These are phyloP conservation scores for Fusarium sp. DNA, from an alignment of 2,329 filamentous ascomycete genomes.

Conservation along the genomic window DNA sequence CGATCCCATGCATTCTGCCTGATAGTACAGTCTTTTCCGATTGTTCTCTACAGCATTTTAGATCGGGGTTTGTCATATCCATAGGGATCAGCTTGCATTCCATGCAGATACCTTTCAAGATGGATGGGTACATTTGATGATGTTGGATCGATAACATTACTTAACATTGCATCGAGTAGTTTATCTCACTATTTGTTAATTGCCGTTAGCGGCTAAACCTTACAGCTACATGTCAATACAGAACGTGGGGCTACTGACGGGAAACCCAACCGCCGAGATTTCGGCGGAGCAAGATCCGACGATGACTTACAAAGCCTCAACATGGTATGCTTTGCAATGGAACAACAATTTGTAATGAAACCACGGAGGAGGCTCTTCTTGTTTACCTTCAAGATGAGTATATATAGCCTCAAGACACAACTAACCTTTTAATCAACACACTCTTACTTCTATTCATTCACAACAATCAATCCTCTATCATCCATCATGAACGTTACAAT, in stretches of 20 bases:
- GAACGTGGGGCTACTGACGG: not conserved
- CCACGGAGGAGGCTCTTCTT: not conserved
- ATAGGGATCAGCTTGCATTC: too few relatives aligned
- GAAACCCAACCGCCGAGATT: slow-evolving; percentile 1
- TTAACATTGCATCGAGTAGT: too few relatives aligned
- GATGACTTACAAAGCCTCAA: slow-evolving; percentile 27
- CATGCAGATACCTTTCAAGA: too few relatives aligned
- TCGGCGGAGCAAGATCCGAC: slow-evolving; percentile 12
- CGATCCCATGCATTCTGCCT: not conserved
- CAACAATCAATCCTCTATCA: not conserved
- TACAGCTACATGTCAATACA: too few relatives aligned
- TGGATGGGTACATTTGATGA: too few relatives aligned
- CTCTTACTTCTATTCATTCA: not conserved
- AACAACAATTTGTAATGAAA: slow-evolving; percentile 12
- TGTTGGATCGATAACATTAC: too few relatives aligned
- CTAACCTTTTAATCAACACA: not conserved
- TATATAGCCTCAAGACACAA: not conserved
- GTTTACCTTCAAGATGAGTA: not conserved
- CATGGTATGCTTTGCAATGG: not conserved
- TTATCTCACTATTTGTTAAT: not conserved
- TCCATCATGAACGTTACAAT: slow-evolving; percentile 34
- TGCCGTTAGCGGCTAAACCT: too few relatives aligned
- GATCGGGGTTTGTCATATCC: too few relatives aligned
- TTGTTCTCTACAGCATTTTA: too few relatives aligned
- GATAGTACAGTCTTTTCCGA: too few relatives aligned